Evolutionary conservation across 768 basidiomycete species (phyloP), one percentile per base, ranked within the genome.

Genomic region (Vishniacozyma victoriae): DNA sequence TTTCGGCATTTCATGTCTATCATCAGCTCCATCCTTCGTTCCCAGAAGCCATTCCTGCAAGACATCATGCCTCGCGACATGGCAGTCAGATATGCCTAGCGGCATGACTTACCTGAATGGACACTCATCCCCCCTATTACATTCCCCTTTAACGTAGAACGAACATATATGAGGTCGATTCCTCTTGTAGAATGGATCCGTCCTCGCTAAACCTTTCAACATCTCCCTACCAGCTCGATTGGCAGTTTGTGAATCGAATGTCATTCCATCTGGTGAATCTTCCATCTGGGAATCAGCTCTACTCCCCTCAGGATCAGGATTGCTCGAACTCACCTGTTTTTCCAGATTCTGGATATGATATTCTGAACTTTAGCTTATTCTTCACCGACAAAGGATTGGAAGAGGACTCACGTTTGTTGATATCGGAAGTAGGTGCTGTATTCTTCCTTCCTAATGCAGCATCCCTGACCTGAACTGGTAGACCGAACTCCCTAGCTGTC

Each of bases 401-500:
- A 70, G 86, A 86, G 68, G 87, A 93, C 76, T 93, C 87, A 65
- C 93, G 79, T 43, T 72, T 73, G 72, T 99, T 99, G 74, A 99
- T 87, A 59, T 97, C 92, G 67, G 91, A 93, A 42, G 85, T 91
- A 4, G 95, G 95, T 0, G 95, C 93, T 52, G 86, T 85, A 62
- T 82, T 85, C 48, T 59, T 60, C 69, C 85, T 77, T 1, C 85
- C 89, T 41, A 99, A 74, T 7, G 95, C 95, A 2, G 92, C 95
- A 70, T 99, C 95, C 44, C 95, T 79, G 9, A 97, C 91, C 78
- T 99, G 95, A 0, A 91, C 92, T 4, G 95, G 95, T 18, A 99
- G 75, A 22, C 88, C 87, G 59, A 91, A 99, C 70, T 96, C 92
- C 19, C 72, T 73, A 33, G 29, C 29, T 33, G 9, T 9, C n/a